These are phyloP conservation scores for Trypanosoma caninum DNA, from an alignment of 208 protist species.

Conservation along the genomic window DNA sequence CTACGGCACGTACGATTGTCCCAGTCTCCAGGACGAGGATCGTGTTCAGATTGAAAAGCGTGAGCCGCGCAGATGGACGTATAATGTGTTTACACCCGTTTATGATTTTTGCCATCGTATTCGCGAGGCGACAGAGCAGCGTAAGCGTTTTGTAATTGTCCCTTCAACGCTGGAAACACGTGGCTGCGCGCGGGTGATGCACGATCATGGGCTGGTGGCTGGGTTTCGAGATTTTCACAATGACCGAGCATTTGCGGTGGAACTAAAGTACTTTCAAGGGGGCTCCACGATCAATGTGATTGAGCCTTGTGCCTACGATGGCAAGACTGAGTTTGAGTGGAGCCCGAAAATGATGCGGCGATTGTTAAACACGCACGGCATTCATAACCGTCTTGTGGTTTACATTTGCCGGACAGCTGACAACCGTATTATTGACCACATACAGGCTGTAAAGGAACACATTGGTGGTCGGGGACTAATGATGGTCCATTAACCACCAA, in stretches of 20 bases:
- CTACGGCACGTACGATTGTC: conserved; percentile 85
- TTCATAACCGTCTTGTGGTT: conserved; percentile 85
- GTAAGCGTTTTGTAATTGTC: conserved; percentile 89
- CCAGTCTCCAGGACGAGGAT: conserved; percentile 71
- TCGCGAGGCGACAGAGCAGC: conserved; percentile 80
- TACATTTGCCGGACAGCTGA: conserved; percentile 85
- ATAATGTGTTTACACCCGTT: conserved; percentile 72
- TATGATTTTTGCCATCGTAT: conserved; percentile 91
- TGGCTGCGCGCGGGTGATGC: conserved; percentile 83
- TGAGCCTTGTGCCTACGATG: conserved; percentile 84
- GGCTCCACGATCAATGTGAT: conserved; percentile 86
- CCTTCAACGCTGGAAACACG: conserved; percentile 86
- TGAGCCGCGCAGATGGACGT: conserved; percentile 62
- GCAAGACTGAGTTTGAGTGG: conserved; percentile 90
- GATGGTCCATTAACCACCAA: conserved; percentile 68
- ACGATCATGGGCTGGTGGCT: conserved; percentile 83
- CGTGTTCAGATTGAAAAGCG: conserved; percentile 85
- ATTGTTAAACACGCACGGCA: conserved; percentile 77
- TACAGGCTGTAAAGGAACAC: conserved; percentile 81
- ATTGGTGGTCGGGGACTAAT: conserved; percentile 86
- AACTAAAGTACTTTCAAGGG: conserved; percentile 91
- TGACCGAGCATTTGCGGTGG: conserved; percentile 87
- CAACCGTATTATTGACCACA: conserved; percentile 88
- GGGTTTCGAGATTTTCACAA: conserved; percentile 92
- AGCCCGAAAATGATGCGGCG: conserved; percentile 92